Evolutionary conservation across 352 stramenopile genomes (phyloP), one percentile per base, ranked within the genome.

Genomic region (Globisporangium cystogenes): DNA sequence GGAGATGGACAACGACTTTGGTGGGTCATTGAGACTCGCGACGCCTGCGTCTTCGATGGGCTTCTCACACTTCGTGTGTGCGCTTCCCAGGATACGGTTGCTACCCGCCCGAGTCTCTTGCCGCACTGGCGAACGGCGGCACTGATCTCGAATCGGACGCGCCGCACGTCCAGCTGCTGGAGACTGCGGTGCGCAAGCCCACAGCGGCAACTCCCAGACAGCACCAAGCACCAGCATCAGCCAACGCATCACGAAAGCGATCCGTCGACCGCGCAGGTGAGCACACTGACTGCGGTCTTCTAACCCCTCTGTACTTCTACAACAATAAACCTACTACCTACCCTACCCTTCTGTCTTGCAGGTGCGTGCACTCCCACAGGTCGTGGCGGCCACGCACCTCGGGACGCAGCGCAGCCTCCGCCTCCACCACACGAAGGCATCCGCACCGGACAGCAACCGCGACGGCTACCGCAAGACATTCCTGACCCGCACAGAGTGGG

Each of bases 121-220:
- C 54, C n/a, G 20, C 12, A 37, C 15, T 20, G 12, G 47, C 12
- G 18, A n/a, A 31, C 21, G 36, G 51, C 27, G 44, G 42, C 10
- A 27, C 56, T 12, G 56, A 37, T 23, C 15, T 46, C 11, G 43
- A 55, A 10, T 16, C 31, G 11, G 51, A 49, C 2, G 36, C 6
- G 18, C 37, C 57, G 3, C 46, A 21, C n/a, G 55, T 59, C 20
- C 57, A 64, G 39, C 31, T 64, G 24, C 23, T 64, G 36, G 8
- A n/a, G 33, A 3, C 41, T 45, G 20, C 15, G 20, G 12, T 8
- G 8, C 40, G 24, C 20, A 11, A 37, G 7, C 42, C 33, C 24
- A 1, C n/a, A 15, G 0, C 31, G 31, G 14, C 23, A 23, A 51
- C 27, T 3, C 10, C 29, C 29, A 14, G 7, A 35, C 7, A 18